phyloP scores from a whole-genome alignment of 2,329 filamentous ascomycete species.

The Alternaria sp. region DNA sequence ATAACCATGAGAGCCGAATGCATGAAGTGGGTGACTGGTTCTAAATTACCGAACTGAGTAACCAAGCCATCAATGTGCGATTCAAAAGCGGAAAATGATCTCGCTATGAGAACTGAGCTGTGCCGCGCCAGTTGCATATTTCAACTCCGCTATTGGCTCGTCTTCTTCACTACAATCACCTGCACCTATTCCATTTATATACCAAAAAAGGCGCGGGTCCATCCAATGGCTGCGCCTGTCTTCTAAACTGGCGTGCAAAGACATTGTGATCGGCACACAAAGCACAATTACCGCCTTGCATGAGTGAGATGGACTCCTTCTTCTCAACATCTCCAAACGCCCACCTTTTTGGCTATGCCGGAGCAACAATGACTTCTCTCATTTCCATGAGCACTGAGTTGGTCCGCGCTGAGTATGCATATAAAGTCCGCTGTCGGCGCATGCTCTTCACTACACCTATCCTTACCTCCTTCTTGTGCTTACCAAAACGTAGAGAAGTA shows the following conservation, averaged over 20 bases:
- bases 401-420: background rate
- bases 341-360: too few species aligned
- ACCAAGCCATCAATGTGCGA: background rate
- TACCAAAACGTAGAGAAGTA: background rate
- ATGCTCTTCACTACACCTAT: background rate
- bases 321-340: background rate
- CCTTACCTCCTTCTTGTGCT: background rate
- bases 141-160: too few species aligned
- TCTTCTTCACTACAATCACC: too few species aligned
- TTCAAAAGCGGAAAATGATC: rapidly evolving
- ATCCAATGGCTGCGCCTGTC: too few species aligned
- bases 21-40: background rate
- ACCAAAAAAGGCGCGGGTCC: too few species aligned
- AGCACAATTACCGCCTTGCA: too few species aligned
- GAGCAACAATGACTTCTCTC: too few species aligned
- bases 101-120: background rate
- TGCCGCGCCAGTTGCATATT: background rate
- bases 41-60: rapidly evolving
- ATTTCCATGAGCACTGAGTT: background rate
- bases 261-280: too few species aligned
- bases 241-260: too few species aligned
- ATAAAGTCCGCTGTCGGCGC: background rate
- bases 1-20: background rate
- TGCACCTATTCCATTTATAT: too few species aligned
- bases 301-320: background rate